These are phyloP conservation scores for Cadophora malorum DNA, from an alignment of 2,329 filamentous ascomycete species.

Conservation along the genomic window DNA sequence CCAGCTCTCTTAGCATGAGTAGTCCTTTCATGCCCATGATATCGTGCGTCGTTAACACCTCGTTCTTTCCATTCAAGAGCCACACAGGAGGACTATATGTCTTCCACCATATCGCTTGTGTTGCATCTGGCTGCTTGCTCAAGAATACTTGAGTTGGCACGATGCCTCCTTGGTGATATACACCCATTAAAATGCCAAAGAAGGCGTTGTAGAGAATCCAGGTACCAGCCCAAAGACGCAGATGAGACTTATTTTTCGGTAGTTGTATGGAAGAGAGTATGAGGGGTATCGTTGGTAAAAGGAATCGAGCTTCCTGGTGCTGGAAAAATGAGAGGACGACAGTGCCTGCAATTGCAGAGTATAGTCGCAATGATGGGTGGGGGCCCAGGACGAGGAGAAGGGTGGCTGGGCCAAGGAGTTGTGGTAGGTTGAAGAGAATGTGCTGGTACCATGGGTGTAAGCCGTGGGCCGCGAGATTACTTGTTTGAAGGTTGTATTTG, in stretches of 20 bases:
- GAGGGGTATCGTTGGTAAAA: slow-evolving; percentile 78
- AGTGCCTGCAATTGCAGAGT: slow-evolving; percentile 76
- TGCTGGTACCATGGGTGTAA: slow-evolving; percentile 83
- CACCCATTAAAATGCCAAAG: slow-evolving; percentile 77
- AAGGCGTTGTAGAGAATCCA: slow-evolving; percentile 76
- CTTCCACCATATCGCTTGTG: slow-evolving; percentile 79
- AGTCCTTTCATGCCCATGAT: slow-evolving; percentile 74
- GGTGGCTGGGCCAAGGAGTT: slow-evolving; percentile 74
- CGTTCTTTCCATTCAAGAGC: slow-evolving; percentile 78
- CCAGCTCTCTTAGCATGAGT: slow-evolving; percentile 64
- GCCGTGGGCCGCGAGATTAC: slow-evolving; percentile 77
- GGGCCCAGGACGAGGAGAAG: slow-evolving; percentile 64
- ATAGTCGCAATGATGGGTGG: slow-evolving; percentile 66
- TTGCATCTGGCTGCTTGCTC: slow-evolving; percentile 69
- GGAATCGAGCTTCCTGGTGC: slow-evolving; percentile 81
- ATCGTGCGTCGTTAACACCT: slow-evolving; percentile 72
- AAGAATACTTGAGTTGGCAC: slow-evolving; percentile 78
- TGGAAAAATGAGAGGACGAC: slow-evolving; percentile 75
- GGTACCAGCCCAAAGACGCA: slow-evolving; percentile 61
- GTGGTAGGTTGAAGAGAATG: slow-evolving; percentile 71
- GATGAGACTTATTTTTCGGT: slow-evolving; percentile 58
- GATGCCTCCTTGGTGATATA: slow-evolving; percentile 81
- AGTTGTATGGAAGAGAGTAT: slow-evolving; percentile 75
- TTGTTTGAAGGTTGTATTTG: slow-evolving; percentile 72
- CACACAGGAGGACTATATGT: slow-evolving; percentile 84